Base-by-base conservation (phyloP, 306 rosid species). In the Gastrolobium villosum region DNA sequence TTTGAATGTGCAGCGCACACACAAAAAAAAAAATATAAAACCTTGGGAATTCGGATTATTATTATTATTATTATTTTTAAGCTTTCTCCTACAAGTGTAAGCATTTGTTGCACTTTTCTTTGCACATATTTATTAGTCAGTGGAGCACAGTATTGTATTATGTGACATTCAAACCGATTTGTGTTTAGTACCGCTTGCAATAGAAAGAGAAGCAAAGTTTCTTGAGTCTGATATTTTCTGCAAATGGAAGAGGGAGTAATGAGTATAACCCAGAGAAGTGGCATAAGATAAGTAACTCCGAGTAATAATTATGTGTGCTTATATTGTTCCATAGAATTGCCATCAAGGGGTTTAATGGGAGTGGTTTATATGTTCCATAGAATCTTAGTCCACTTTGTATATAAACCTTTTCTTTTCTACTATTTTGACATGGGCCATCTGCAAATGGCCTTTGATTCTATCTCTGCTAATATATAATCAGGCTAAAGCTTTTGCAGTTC, bases 401-500 rank as follows among this genome's bases (percentile, higher is more conserved):
- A 20, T 66, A 32, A 48, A 35, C 44, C 35, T 36, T 45, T 49
- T 77, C 6, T 46, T 15, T 15, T 81, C 14, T 15, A 30, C 69
- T 41, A 30, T 50, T 41, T 39, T 60, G 28, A 31, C 32, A 66
- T 37, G 39, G 48, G 52, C 56, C 35, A 36, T 55, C 68, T 31
- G 64, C 72, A 67, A 56, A 56, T 59, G 77, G 66, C 54, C 50
- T 69, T 72, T 71, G 68, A 40, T 79, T 71, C 60, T 57, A 6
- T 66, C 62, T 57, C 39, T 81, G 82, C 94, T 92, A 91, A 94
- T 94, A 52, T 84, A 82, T 80, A 87, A 88, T 91, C 98, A 95
- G 97, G 74, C 83, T 83, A 89, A 88, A 95, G 99, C 76, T 79
- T 86, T 93, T 91, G 90, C 92, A 93, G 97, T 95, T 80, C 91